Base-by-base conservation (phyloP, 2,329 filamentous ascomycete species). In the Calonectria naviculata region DNA sequence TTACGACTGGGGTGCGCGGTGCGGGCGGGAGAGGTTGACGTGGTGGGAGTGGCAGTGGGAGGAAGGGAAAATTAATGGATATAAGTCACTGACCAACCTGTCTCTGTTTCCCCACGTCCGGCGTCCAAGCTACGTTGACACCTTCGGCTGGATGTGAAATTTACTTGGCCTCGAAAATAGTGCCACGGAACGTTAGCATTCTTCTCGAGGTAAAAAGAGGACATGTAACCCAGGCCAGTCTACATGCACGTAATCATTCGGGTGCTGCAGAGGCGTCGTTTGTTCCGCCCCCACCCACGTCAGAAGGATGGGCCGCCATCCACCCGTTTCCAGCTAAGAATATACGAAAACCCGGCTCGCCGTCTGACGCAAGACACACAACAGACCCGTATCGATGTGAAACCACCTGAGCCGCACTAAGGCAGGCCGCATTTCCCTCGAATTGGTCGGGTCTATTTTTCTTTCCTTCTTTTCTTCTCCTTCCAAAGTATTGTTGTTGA, bases 21-120 rank as follows among this genome's bases (percentile, higher is more conserved):
- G 66, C 29, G 41, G 42, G 56, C 19, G 41, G 34, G 58, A 65
- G 63, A 65, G 67, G 61, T 69, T 70, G 63, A 67, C 63, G 63
- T 70, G 68, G 63, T 66, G 56, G 42, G 46, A 54, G 46, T 12
- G 42, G 24, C n/a, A 41, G 46, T 19, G 26, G 38, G 17, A 49
- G 42, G 44, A 19, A 38, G 29, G 41, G 31, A 47, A 47, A 47
- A 64, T 52, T 24, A 19, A 64, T 34, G 44, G 44, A 19, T 47
- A 41, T 42, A 19, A 49, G 28, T 49, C 49, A 38, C 61, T 24
- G 61, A 56, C 46, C 47, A 29, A 19, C 31, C 36, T 58, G 34
- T 41, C 52, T 58, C 38, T 31, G 42, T n/a, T 46, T 46, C 7
- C 42, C n/a, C 42, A 46, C n/a, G n/a, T 34, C 3, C 24, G 31